Conservation (phyloP, 352 stramenopile species). For the Globisporangium cystogenes region DNA sequence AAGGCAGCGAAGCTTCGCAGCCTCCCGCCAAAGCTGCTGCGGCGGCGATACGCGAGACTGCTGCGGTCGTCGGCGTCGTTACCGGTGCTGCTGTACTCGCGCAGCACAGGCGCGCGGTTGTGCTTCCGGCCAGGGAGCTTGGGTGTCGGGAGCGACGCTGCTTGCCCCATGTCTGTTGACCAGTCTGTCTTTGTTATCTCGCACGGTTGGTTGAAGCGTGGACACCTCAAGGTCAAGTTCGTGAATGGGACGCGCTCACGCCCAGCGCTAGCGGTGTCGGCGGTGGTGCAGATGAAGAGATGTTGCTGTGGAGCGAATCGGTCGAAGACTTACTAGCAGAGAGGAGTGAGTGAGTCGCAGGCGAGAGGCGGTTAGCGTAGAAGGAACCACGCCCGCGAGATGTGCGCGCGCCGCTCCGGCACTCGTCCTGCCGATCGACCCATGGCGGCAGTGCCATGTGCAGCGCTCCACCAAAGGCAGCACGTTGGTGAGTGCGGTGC, state of each 20-base stretch:
- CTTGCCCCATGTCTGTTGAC: constrained; percentile 8
- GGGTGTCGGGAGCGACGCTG: constrained; percentile 2
- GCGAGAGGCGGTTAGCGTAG: background rate
- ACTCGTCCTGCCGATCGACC: too few species aligned
- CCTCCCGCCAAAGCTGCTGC: constrained; percentile 10
- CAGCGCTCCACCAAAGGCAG: too few species aligned
- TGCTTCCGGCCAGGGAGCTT: constrained; percentile 2
- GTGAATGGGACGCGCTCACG: background rate
- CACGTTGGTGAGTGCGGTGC: too few species aligned
- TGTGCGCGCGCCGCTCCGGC: too few species aligned
- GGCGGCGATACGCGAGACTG: constrained; percentile 1
- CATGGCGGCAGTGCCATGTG: too few species aligned
- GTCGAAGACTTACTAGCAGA: background rate
- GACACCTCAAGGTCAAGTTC: background rate
- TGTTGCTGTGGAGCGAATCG: background rate
- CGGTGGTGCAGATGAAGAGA: too few species aligned
- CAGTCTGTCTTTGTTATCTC: too few species aligned
- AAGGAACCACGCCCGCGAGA: background rate
- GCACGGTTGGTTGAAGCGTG: too few species aligned
- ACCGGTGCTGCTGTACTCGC: background rate
- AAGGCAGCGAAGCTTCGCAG: constrained; percentile 7
- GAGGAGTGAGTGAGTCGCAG: background rate
- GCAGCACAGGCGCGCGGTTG: background rate
- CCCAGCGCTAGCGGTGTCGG: background rate
- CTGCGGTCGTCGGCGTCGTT: background rate